A percentile compares a stretch with the other conserved stretches of the same genome.
Evolutionary conservation across 225 moss, liverwort and hornwort genomes (phyloP).

Genomic region (Straminergon stramineum): DNA sequence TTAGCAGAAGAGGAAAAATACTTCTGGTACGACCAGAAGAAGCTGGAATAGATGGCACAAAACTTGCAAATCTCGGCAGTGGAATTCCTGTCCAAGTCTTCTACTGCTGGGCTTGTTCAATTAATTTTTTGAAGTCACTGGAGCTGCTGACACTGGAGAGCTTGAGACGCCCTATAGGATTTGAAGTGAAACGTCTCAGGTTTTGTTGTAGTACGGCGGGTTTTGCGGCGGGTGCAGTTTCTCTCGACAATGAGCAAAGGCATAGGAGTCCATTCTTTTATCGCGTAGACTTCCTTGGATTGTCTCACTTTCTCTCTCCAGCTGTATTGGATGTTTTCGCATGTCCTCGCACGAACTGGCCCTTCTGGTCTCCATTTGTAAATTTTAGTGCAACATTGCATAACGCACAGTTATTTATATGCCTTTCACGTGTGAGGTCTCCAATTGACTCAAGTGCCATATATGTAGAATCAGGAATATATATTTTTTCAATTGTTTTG

Average conservation of each 20-base stretch:
- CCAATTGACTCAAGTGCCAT: not conserved
- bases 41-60: conserved; percentile 20
- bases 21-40: conserved; percentile 37
- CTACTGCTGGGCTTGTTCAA: not conserved
- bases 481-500: too few relatives aligned
- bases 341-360: conserved; percentile 21
- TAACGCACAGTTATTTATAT: not conserved
- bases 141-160: not conserved
- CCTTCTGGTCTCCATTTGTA: conserved; percentile 9
- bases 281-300: conserved; percentile 1
- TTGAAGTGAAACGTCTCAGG: not conserved
- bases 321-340: conserved; percentile 17
- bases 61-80: not conserved
- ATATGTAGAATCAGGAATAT: not conserved
- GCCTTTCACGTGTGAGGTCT: not conserved
- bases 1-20: conserved; percentile 16
- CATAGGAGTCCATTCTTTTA: conserved; percentile 1
- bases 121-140: conserved; percentile 3
- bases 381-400: conserved; percentile 15
- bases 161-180: not conserved
- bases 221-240: not conserved
- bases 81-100: not conserved
- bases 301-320: not conserved
- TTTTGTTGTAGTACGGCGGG: not conserved
- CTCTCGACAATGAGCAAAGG: not conserved